These are phyloP conservation scores for Lasiosphaeriaceae sp. DNA, from an alignment of 495 filamentous ascomycete species.

Conservation along the genomic window DNA sequence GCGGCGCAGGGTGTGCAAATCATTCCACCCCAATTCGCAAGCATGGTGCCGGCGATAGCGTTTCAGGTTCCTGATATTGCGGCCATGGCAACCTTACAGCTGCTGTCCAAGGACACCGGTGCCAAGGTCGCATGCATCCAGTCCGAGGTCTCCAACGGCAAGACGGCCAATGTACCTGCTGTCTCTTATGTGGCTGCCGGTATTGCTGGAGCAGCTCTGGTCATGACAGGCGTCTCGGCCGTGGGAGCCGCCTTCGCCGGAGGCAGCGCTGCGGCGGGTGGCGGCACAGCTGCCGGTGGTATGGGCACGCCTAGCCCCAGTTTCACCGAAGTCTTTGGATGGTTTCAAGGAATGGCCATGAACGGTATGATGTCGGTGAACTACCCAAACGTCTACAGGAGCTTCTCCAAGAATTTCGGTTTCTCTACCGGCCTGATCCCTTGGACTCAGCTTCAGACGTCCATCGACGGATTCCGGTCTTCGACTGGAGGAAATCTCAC, in stretches of 20 bases:
- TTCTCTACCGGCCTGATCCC: slow-evolving; percentile 85
- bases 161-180: slow-evolving; percentile 67
- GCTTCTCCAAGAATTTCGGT: slow-evolving; percentile 87
- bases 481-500: slow-evolving; percentile 85
- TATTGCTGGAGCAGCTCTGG: slow-evolving; percentile 79
- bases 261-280: slow-evolving; percentile 32
- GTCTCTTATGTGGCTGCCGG: slow-evolving; percentile 83
- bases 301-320: slow-evolving; percentile 69
- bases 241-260: slow-evolving; percentile 55
- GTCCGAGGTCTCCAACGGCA: slow-evolving; percentile 80
- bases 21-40: slow-evolving; percentile 67
- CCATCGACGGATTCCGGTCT: slow-evolving; percentile 81
- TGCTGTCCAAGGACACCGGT: slow-evolving; percentile 58
- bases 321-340: slow-evolving; percentile 81
- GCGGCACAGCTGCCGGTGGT: slow-evolving; percentile 54
- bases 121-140: slow-evolving; percentile 76
- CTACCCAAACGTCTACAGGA: slow-evolving; percentile 81
- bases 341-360: slow-evolving; percentile 90
- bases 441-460: slow-evolving; percentile 73
- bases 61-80: slow-evolving; percentile 90
- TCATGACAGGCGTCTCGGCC: slow-evolving; percentile 70
- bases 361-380: slow-evolving; percentile 93
- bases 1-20: slow-evolving; percentile 62
- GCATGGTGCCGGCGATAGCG: slow-evolving; percentile 80
- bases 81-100: slow-evolving; percentile 73